These are phyloP conservation scores for Hypoxylon intermedium DNA, from an alignment of 495 filamentous ascomycete species.

Conservation along the genomic window DNA sequence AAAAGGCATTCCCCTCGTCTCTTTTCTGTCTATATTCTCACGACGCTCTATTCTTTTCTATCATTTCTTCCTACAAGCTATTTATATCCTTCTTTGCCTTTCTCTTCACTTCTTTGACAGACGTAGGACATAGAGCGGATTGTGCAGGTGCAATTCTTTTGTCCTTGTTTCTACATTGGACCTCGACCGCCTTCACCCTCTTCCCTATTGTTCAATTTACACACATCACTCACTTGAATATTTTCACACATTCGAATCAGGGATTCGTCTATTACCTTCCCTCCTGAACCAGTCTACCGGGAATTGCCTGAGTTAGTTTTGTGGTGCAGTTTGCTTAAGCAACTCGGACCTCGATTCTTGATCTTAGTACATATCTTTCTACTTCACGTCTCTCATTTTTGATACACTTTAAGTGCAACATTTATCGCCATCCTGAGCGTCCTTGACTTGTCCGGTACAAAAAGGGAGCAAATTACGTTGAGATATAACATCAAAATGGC, in stretches of 20 bases:
- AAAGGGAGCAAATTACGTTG: neutral
- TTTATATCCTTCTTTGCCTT: slow-evolving; percentile 16
- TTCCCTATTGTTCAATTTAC: slow-evolving; percentile 6
- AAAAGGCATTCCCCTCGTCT: slow-evolving; percentile 24
- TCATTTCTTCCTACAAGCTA: slow-evolving; percentile 10
- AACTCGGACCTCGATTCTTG: neutral
- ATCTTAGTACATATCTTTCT: too few species aligned
- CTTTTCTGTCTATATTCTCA: slow-evolving; percentile 7
- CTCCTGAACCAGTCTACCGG: neutral
- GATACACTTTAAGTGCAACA: neutral
- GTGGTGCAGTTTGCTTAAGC: neutral
- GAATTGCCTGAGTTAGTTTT: neutral
- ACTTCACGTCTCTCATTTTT: too few species aligned
- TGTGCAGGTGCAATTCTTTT: slow-evolving; percentile 12
- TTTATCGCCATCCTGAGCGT: neutral
- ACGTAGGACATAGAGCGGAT: slow-evolving; percentile 23
- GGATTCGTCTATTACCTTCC: slow-evolving; percentile 17
- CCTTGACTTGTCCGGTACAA: slow-evolving; percentile 37
- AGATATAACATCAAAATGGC: slow-evolving; percentile 33
- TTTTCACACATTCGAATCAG: slow-evolving; percentile 30
- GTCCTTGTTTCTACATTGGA: slow-evolving; percentile 12
- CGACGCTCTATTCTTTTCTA: slow-evolving; percentile 13
- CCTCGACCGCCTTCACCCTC: slow-evolving; percentile 14
- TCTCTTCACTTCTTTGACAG: slow-evolving; percentile 9
- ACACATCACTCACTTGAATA: slow-evolving; percentile 26